Conservation (phyloP, 2,329 filamentous ascomycete genomes). For the Claviceps pusilla region DNA sequence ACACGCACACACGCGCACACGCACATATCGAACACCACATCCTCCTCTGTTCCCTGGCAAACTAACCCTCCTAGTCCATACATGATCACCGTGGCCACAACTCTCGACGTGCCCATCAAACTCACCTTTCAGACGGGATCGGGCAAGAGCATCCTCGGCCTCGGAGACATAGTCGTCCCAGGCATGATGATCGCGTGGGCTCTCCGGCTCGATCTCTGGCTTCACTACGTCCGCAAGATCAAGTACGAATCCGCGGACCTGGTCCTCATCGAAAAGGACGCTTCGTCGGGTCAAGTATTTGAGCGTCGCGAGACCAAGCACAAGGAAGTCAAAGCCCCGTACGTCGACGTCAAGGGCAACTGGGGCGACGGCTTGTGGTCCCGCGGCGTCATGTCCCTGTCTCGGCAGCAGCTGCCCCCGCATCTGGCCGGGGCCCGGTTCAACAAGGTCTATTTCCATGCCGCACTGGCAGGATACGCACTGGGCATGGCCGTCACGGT, state of each 20-base stretch:
- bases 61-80: conserved; percentile 38
- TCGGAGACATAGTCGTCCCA: conserved; percentile 88
- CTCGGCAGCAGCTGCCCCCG: conserved; percentile 12
- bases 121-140: conserved; percentile 57
- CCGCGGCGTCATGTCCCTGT: conserved; percentile 15
- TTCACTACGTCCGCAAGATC: conserved; percentile 60
- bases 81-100: conserved; percentile 78
- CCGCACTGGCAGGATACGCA: conserved; percentile 61
- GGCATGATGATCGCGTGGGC: conserved; percentile 82
- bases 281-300: conserved; percentile 18
- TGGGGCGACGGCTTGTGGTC: conserved; percentile 85
- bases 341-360: conserved; percentile 47
- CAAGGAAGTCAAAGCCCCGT: conserved; percentile 35
- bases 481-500: conserved; percentile 65
- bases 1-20: too few relatives aligned
- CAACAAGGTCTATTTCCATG: conserved; percentile 72
- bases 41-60: not conserved
- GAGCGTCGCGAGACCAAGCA: conserved; percentile 25
- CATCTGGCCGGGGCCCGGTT: conserved; percentile 39
- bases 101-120: conserved; percentile 84
- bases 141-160: conserved; percentile 67
- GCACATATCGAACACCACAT: too few relatives aligned
- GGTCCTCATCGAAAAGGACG: conserved; percentile 19
- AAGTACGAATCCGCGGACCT: conserved; percentile 26
- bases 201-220: conserved; percentile 78